phyloP scores from a whole-genome alignment of 2,329 filamentous ascomycete species.

The Trichoderma semiorbis region DNA sequence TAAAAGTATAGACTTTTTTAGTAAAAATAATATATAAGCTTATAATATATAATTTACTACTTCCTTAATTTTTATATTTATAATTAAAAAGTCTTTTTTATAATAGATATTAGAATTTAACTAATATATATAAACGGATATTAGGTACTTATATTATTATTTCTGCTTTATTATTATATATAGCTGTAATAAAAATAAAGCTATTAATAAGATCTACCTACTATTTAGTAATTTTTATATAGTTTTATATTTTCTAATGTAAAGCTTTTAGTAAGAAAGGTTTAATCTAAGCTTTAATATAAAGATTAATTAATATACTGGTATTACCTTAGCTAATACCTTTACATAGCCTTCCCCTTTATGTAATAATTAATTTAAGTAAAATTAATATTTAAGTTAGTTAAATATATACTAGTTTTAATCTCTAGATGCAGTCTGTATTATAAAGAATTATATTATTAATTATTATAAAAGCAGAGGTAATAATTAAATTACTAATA shows the following conservation, averaged over 20 bases:
- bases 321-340: not conserved
- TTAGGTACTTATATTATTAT: slow-evolving; percentile 5
- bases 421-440: not conserved
- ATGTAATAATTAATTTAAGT: not conserved
- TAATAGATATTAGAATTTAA: not conserved
- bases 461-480: not conserved
- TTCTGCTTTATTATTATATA: slow-evolving; percentile 1
- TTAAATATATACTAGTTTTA: not conserved
- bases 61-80: not conserved
- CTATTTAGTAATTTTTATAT: not conserved
- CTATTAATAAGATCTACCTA: not conserved
- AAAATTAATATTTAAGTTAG: not conserved
- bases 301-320: slow-evolving; percentile 3
- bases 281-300: not conserved
- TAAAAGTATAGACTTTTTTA: not conserved
- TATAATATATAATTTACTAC: not conserved
- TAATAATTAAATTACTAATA: not conserved
- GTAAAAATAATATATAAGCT: not conserved
- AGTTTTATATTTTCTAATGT: not conserved
- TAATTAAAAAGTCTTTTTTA: not conserved
- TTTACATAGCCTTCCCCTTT: not conserved
- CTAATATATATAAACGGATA: not conserved
- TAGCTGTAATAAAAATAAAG: not conserved
- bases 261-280: not conserved
- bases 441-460: not conserved